These are phyloP conservation scores for Jackrogersella minutella DNA, from an alignment of 495 filamentous ascomycete genomes.

Conservation along the genomic window DNA sequence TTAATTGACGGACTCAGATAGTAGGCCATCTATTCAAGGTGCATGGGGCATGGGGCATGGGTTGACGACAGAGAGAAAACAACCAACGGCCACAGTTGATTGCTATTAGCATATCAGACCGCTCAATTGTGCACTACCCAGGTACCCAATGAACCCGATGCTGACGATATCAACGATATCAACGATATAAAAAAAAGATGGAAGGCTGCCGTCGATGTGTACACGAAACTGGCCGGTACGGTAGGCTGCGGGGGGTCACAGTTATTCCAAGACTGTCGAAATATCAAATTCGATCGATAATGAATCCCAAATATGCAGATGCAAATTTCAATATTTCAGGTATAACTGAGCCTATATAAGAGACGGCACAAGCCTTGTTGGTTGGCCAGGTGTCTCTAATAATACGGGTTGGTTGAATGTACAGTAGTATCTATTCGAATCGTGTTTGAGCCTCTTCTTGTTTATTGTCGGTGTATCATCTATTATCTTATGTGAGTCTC, in stretches of 20 bases:
- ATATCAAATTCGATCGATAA: slow-evolving; percentile 23
- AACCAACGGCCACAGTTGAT: background rate
- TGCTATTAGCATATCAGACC: slow-evolving; percentile 7
- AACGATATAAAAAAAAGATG: no score
- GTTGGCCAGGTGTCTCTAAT: slow-evolving; percentile 14
- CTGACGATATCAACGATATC: slow-evolving; percentile 12
- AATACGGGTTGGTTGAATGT: background rate
- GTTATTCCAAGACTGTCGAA: slow-evolving; percentile 16
- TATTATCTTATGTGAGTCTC: no score
- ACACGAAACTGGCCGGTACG: slow-evolving; percentile 23
- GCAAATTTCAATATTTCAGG: slow-evolving; percentile 30
- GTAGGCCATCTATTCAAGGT: slow-evolving; percentile 3
- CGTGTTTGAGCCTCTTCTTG: slow-evolving; percentile 21
- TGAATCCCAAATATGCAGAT: slow-evolving; percentile 28
- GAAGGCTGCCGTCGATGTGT: slow-evolving; percentile 11
- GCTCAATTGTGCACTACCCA: background rate
- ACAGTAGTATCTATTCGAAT: background rate
- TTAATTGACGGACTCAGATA: background rate
- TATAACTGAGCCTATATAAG: slow-evolving; percentile 15
- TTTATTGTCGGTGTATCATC: slow-evolving; percentile 11
- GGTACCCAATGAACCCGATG: slow-evolving; percentile 8
- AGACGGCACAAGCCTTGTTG: slow-evolving; percentile 8
- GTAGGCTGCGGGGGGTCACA: slow-evolving; percentile 2
- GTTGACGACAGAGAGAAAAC: background rate
- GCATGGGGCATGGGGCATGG: slow-evolving; percentile 1